Conservation (phyloP, 768 basidiomycete genomes). For the Agrocybe chaxingu region DNA sequence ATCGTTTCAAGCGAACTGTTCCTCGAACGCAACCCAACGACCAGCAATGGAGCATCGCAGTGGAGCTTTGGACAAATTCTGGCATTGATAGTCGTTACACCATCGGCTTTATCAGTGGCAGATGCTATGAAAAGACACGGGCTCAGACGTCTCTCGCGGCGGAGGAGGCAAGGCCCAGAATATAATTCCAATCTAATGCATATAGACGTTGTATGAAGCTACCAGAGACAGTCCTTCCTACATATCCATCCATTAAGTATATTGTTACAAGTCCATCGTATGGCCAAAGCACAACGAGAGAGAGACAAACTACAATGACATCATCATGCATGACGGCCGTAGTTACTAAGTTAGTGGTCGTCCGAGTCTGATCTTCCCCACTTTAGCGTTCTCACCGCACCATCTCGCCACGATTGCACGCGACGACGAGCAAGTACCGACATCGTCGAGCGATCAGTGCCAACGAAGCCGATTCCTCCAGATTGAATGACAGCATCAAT, state of each 20-base stretch:
- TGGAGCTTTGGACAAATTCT: slow-evolving; percentile 43
- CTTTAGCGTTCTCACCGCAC: slow-evolving; percentile 46
- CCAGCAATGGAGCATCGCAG: slow-evolving; percentile 17
- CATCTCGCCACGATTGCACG: slow-evolving; percentile 64
- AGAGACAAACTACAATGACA: not conserved
- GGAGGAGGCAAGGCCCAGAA: slow-evolving; percentile 1
- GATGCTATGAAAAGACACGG: slow-evolving; percentile 7
- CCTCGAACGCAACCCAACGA: slow-evolving; percentile 25
- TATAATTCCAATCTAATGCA: too few species aligned
- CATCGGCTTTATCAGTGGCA: slow-evolving; percentile 14
- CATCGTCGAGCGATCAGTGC: slow-evolving; percentile 72
- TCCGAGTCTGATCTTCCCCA: slow-evolving; percentile 61
- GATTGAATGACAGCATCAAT: slow-evolving; percentile 75
- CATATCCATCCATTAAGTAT: too few species aligned
- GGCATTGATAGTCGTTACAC: slow-evolving; percentile 37
- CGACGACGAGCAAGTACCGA: slow-evolving; percentile 62
- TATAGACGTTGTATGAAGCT: too few species aligned
- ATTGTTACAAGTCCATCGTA: not conserved
- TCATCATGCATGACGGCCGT: not conserved
- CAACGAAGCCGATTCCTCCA: slow-evolving; percentile 63
- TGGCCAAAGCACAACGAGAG: not conserved
- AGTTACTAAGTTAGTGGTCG: slow-evolving; percentile 46
- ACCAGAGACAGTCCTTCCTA: too few species aligned
- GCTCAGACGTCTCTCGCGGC: slow-evolving; percentile 1
- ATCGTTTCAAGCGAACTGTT: slow-evolving; percentile 36